Conservation (phyloP, 441 rosid species). For the Pelargonium cotyledonis region DNA sequence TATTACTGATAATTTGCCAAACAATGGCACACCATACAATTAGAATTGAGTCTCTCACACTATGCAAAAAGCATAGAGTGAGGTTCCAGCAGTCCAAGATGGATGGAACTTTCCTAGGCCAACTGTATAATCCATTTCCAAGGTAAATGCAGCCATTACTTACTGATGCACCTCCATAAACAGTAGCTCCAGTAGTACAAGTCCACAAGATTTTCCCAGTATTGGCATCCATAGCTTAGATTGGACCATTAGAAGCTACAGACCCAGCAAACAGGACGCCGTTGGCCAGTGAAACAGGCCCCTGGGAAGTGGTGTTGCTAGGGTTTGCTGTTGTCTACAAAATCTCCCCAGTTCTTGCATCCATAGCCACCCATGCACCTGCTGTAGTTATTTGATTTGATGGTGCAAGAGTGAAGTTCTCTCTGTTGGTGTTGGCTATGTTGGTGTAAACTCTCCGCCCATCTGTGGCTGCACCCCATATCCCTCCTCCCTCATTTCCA, state of each 20-base stretch:
- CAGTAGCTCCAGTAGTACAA: slow-evolving; percentile 31
- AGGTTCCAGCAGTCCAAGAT: slow-evolving; percentile 35
- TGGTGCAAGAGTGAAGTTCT: slow-evolving; percentile 30
- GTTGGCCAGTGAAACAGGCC: slow-evolving; percentile 32
- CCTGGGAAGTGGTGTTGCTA: slow-evolving; percentile 29
- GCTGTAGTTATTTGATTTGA: slow-evolving; percentile 32
- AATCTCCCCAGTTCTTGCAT: slow-evolving; percentile 31
- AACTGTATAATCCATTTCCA: slow-evolving; percentile 35
- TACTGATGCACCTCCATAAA: slow-evolving; percentile 35
- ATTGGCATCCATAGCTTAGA: slow-evolving; percentile 36
- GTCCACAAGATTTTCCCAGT: slow-evolving; percentile 36
- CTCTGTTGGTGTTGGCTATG: slow-evolving; percentile 28
- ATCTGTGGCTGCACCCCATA: slow-evolving; percentile 40
- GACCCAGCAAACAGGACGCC: slow-evolving; percentile 39
- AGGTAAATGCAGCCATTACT: slow-evolving; percentile 39
- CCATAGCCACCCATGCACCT: slow-evolving; percentile 41
- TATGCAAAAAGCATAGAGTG: slow-evolving; percentile 33
- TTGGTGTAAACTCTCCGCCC: slow-evolving; percentile 29
- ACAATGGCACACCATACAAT: no score
- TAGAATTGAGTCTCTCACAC: neutral
- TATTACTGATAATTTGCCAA: no score
- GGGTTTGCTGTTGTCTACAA: slow-evolving; percentile 42
- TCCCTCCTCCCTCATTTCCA: slow-evolving; percentile 30
- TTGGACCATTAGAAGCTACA: slow-evolving; percentile 32
- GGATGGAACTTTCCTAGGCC: slow-evolving; percentile 26